Evolutionary conservation across 345 rosid species (phyloP).

Genomic region (Aquilaria sinensis): DNA sequence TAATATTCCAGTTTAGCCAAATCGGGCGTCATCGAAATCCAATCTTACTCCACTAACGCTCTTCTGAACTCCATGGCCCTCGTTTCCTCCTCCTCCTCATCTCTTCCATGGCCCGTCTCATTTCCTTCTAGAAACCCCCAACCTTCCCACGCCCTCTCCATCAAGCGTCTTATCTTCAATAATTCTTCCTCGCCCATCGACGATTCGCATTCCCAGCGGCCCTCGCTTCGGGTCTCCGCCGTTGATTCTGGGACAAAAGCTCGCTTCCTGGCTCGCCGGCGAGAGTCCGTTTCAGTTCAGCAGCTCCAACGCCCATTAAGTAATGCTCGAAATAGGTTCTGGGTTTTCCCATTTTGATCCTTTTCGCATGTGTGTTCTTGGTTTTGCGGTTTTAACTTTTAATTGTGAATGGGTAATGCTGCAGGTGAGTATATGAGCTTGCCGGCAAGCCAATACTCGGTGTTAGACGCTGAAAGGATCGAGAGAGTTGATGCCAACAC

Average conservation of each 20-base stretch:
- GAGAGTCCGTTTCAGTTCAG: slow-evolving; percentile 59
- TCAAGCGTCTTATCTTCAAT: slow-evolving; percentile 12
- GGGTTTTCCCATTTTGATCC: not conserved
- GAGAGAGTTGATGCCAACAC: slow-evolving; percentile 88
- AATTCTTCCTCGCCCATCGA: slow-evolving; percentile 19
- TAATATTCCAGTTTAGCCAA: no score
- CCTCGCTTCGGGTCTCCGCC: slow-evolving; percentile 36
- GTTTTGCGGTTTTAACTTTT: slow-evolving; percentile 2
- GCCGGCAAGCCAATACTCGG: slow-evolving; percentile 98
- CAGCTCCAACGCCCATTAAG: slow-evolving; percentile 83
- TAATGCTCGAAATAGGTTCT: slow-evolving; percentile 29
- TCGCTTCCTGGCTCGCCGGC: slow-evolving; percentile 74
- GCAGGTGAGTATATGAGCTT: slow-evolving; percentile 91
- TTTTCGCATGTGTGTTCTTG: not conserved
- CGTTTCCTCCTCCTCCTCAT: slow-evolving; percentile 7
- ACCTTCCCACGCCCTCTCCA: not conserved
- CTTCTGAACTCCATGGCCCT: no score
- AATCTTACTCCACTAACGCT: no score
- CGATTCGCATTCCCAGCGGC: slow-evolving; percentile 18
- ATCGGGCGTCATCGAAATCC: no score
- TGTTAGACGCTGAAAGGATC: slow-evolving; percentile 95
- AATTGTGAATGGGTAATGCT: not conserved
- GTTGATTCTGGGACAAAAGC: slow-evolving; percentile 49
- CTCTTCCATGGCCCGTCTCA: slow-evolving; percentile 21
- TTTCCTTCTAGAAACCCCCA: slow-evolving; percentile 17